Conservation (phyloP, 768 basidiomycete genomes). For the Saitozyma podzolica region DNA sequence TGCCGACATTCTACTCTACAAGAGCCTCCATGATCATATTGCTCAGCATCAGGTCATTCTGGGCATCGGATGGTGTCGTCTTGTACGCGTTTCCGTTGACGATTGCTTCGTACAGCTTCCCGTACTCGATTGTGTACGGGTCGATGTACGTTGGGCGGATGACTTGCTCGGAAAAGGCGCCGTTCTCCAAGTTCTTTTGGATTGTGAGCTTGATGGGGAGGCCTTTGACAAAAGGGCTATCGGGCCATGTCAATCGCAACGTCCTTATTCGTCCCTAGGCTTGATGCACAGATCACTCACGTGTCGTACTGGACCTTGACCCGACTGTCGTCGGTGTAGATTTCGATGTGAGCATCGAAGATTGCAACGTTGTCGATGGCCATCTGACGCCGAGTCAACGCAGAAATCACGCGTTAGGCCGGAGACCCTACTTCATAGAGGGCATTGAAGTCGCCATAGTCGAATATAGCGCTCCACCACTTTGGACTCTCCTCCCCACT, state of each 20-base stretch:
- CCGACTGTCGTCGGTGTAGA: no score
- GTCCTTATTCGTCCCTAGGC: no score
- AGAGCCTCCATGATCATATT: conserved; percentile 44
- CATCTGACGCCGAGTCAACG: no score
- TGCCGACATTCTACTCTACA: no score
- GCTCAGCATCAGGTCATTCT: conserved; percentile 27
- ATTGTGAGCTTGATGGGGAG: conserved; percentile 39
- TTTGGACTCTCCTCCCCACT: conserved; percentile 8
- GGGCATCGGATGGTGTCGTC: conserved; percentile 34
- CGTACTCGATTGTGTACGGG: conserved; percentile 44
- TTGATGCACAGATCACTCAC: no score
- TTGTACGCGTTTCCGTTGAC: conserved; percentile 22
- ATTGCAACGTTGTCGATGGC: conserved; percentile 38
- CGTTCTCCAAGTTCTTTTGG: conserved; percentile 14
- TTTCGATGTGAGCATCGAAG: conserved; percentile 51
- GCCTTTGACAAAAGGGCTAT: conserved; percentile 47
- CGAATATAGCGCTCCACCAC: background rate
- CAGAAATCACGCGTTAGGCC: no score
- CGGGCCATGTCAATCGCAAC: conserved; percentile 5
- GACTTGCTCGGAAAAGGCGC: conserved; percentile 24
- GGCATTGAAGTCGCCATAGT: conserved; percentile 25
- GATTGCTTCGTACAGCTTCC: conserved; percentile 29
- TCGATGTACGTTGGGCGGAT: conserved; percentile 45
- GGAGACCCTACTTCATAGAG: conserved; percentile 2
- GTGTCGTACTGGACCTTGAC: conserved; percentile 32